A percentile compares a stretch with the other conserved stretches of the same genome.
phyloP scores from a whole-genome alignment of 768 basidiomycete species.

The Exidia glandulosa region DNA sequence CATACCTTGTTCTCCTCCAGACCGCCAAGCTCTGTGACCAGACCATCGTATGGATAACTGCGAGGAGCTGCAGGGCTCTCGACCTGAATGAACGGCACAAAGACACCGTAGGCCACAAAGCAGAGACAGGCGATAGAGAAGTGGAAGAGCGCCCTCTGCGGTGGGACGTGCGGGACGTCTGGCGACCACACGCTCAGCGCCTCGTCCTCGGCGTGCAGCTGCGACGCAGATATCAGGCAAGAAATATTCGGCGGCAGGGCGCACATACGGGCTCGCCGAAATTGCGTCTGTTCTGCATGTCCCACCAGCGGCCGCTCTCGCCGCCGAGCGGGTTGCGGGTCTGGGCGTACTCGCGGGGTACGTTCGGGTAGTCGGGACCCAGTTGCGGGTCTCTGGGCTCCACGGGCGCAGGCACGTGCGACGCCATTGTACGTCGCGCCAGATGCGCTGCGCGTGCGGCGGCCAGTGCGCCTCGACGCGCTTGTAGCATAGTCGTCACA shows the following conservation, averaged over 20 bases:
- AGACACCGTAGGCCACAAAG: constrained; percentile 51
- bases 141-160: constrained; percentile 50
- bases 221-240: too few species aligned
- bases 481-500: background rate
- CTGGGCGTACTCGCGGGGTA: constrained; percentile 59
- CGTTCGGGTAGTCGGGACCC: constrained; percentile 60
- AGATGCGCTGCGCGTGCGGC: background rate
- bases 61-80: constrained; percentile 58
- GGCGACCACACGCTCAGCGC: constrained; percentile 82
- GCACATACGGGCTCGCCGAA: constrained; percentile 62
- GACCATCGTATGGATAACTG: constrained; percentile 65
- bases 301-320: constrained; percentile 31
- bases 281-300: constrained; percentile 65
- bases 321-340: constrained; percentile 43
- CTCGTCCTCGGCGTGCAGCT: constrained; percentile 78
- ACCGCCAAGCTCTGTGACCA: constrained; percentile 70
- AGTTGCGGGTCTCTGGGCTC: constrained; percentile 46
- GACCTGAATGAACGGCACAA: constrained; percentile 27
- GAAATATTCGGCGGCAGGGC: background rate
- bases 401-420: background rate
- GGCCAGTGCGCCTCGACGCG: background rate
- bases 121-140: constrained; percentile 51
- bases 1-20: constrained; percentile 67
- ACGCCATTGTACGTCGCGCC: background rate
- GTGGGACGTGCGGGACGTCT: constrained; percentile 49